phyloP scores from a whole-genome alignment of 177 flowering plant species.

The Vitis hybrid region DNA sequence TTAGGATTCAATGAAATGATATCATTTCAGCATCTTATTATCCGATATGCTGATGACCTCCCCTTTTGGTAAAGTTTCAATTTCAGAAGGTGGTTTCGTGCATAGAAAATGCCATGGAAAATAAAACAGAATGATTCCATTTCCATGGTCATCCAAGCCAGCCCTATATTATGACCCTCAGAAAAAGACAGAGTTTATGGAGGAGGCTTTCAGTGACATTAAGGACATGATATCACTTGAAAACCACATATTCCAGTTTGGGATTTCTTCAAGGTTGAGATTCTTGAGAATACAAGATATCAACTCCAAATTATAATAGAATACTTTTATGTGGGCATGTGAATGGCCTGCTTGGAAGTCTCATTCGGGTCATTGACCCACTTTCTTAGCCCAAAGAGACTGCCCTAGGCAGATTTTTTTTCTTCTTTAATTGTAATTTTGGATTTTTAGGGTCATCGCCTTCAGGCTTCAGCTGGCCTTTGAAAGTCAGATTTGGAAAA shows the following conservation, averaged over 20 bases:
- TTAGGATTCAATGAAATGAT: constrained; percentile 1
- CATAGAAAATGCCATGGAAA: not conserved
- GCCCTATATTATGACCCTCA: constrained; percentile 12
- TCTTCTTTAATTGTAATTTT: not conserved
- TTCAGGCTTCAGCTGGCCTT: not conserved
- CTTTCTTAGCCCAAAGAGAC: constrained; percentile 15
- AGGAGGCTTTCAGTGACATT: not conserved
- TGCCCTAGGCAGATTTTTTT: constrained; percentile 2
- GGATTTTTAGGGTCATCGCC: too few species aligned
- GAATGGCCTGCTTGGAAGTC: constrained; percentile 12
- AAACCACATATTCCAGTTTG: constrained; percentile 20
- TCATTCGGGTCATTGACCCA: constrained; percentile 12
- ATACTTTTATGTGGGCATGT: constrained; percentile 1
- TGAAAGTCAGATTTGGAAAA: constrained; percentile 17
- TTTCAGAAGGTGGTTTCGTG: not conserved
- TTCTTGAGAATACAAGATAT: not conserved
- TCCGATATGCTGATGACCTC: not conserved
- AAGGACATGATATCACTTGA: constrained; percentile 22
- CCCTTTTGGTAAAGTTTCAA: not conserved
- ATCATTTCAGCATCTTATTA: not conserved
- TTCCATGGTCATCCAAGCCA: constrained; percentile 10
- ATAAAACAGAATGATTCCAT: not conserved
- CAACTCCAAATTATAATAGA: not conserved
- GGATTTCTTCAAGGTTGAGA: constrained; percentile 23
- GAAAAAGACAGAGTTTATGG: constrained; percentile 8